These are phyloP conservation scores for Kwoniella shivajii DNA, from an alignment of 1,284 basidiomycete species.

Conservation along the genomic window DNA sequence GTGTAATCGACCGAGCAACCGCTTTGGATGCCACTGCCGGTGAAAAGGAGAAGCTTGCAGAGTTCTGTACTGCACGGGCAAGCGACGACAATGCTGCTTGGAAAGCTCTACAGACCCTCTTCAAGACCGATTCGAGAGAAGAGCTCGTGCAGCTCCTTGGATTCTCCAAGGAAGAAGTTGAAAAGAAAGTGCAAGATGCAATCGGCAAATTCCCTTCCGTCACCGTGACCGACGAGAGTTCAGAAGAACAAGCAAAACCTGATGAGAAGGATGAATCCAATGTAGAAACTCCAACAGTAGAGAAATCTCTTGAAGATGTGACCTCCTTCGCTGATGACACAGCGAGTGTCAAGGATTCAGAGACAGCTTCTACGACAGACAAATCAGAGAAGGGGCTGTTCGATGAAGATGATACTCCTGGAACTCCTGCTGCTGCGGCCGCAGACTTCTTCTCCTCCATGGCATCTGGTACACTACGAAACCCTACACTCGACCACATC, in stretches of 20 bases:
- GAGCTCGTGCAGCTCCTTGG: slow-evolving; percentile 90
- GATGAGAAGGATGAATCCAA: slow-evolving; percentile 18
- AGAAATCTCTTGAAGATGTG: slow-evolving; percentile 15
- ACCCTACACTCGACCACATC: slow-evolving; percentile 64
- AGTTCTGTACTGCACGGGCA: slow-evolving; percentile 64
- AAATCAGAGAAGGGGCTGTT: slow-evolving; percentile 74
- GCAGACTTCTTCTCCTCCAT: slow-evolving; percentile 87
- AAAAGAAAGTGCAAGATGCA: slow-evolving; percentile 75
- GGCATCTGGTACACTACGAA: slow-evolving; percentile 57
- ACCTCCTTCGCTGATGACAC: slow-evolving; percentile 2
- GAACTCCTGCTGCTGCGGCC: slow-evolving; percentile 59
- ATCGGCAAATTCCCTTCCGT: slow-evolving; percentile 65
- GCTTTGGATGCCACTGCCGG: slow-evolving; percentile 68
- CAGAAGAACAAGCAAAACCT: slow-evolving; percentile 18
- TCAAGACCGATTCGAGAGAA: slow-evolving; percentile 83
- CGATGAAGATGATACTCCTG: slow-evolving; percentile 45
- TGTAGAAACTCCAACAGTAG: slow-evolving; percentile 10
- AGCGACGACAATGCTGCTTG: slow-evolving; percentile 64
- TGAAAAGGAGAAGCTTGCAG: slow-evolving; percentile 63
- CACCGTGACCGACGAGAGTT: slow-evolving; percentile 41
- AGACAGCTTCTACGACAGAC: slow-evolving; percentile 62
- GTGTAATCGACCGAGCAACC: slow-evolving; percentile 75
- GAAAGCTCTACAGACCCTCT: slow-evolving; percentile 86
- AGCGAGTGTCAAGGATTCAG: slow-evolving; percentile 37
- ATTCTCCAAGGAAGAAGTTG: slow-evolving; percentile 87